Evolutionary conservation across 192 early-diverging fungal species (phyloP).

Genomic region (Cladochytrium replicatum): DNA sequence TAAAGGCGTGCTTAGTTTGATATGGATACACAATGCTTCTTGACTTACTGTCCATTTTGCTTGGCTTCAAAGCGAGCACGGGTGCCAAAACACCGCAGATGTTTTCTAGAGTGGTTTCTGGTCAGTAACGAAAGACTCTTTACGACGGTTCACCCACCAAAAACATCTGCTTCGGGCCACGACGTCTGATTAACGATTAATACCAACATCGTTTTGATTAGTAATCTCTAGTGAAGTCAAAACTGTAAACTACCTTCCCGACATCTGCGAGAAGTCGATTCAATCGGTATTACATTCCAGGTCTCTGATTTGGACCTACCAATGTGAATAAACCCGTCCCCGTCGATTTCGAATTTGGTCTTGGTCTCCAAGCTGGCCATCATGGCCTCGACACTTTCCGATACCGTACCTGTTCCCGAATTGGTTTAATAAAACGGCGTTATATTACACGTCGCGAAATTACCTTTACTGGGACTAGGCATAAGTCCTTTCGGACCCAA

Average conservation of each 20-base stretch:
- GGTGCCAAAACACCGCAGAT: slow-evolving; percentile 20
- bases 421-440: neutral
- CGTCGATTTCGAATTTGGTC: slow-evolving; percentile 69
- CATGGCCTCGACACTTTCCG: slow-evolving; percentile 57
- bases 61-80: slow-evolving; percentile 14
- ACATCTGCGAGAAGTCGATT: neutral
- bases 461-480: slow-evolving; percentile 63
- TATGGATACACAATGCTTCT: too few species aligned
- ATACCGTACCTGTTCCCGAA: slow-evolving; percentile 66
- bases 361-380: slow-evolving; percentile 56
- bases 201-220: neutral
- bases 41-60: slow-evolving; percentile 29
- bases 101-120: slow-evolving; percentile 16
- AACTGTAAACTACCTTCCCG: neutral
- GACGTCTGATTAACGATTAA: too few species aligned
- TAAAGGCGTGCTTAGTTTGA: too few species aligned
- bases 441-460: too few species aligned
- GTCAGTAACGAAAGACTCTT: slow-evolving; percentile 2
- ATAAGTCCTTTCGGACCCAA: slow-evolving; percentile 92
- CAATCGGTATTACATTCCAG: neutral
- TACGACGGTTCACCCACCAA: slow-evolving; percentile 7
- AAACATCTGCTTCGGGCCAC: slow-evolving; percentile 19
- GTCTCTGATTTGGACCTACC: too few species aligned
- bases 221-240: slow-evolving; percentile 7
- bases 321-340: slow-evolving; percentile 57